phyloP scores from a whole-genome alignment of 2,329 filamentous ascomycete genomes.

The Davidsoniella eucalypti region DNA sequence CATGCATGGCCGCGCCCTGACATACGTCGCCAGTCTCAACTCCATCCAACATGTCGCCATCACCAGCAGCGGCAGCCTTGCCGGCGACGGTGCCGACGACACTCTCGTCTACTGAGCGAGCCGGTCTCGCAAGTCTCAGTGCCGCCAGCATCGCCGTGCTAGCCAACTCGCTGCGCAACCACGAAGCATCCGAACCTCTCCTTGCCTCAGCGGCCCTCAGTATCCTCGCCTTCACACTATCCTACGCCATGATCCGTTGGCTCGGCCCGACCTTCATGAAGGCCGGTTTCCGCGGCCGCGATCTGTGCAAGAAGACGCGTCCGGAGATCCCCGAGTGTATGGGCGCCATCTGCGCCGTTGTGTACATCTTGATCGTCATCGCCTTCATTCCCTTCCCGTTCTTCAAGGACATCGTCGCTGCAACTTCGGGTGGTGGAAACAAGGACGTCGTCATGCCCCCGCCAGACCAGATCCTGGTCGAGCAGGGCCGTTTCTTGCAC shows the following conservation, averaged over 20 bases:
- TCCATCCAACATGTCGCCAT: too few relatives aligned
- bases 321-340: conserved; percentile 86
- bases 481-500: conserved; percentile 74
- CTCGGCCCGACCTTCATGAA: conserved; percentile 78
- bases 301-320: conserved; percentile 56
- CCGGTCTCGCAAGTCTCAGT: conserved; percentile 43
- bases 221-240: conserved; percentile 63
- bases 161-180: conserved; percentile 56
- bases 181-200: conserved; percentile 66
- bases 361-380: conserved; percentile 79
- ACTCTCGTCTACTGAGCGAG: conserved; percentile 37
- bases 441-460: conserved; percentile 53
- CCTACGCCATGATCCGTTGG: conserved; percentile 83
- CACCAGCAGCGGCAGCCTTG: conserved; percentile 2
- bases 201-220: conserved; percentile 79
- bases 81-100: conserved; percentile 20
- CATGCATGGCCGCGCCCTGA: too few relatives aligned
- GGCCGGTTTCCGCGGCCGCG: conserved; percentile 75
- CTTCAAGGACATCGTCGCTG: conserved; percentile 93
- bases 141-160: conserved; percentile 58
- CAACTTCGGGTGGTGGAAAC: conserved; percentile 86
- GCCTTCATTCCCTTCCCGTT: conserved; percentile 93
- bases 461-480: conserved; percentile 38
- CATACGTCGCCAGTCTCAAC: too few relatives aligned
- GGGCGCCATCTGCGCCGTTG: conserved; percentile 82